Conservation (phyloP, 1,284 basidiomycete genomes). For the Malassezia restricta region DNA sequence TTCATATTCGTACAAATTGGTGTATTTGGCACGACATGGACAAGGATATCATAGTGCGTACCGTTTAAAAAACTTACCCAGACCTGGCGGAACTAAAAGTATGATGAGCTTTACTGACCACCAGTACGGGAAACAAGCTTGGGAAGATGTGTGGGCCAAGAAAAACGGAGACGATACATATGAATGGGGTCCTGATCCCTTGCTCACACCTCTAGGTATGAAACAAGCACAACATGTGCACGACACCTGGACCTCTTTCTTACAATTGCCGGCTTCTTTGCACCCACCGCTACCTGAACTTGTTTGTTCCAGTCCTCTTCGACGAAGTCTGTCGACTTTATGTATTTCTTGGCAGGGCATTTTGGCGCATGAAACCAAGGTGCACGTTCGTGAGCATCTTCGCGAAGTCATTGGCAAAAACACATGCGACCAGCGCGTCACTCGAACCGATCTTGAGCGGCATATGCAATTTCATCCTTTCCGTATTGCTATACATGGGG, state of each 20-base stretch:
- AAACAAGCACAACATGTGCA: background rate
- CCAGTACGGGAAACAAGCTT: conserved; percentile 8
- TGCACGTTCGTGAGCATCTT: conserved; percentile 1
- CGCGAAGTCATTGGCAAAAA: conserved; percentile 7
- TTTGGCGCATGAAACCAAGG: background rate
- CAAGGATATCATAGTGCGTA: conserved; percentile 8
- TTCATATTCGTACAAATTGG: background rate
- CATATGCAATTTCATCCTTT: too few species aligned
- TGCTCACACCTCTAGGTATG: conserved; percentile 2
- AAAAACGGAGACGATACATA: background rate
- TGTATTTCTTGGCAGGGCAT: background rate
- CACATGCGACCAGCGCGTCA: conserved; percentile 5
- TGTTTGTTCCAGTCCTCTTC: background rate
- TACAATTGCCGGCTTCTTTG: background rate
- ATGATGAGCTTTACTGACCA: background rate
- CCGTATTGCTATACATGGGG: too few species aligned
- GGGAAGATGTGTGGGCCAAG: conserved; percentile 1
- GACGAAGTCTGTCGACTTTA: background rate
- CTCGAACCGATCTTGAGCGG: background rate
- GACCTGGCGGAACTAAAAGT: background rate
- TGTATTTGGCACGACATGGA: conserved; percentile 11
- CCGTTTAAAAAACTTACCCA: background rate
- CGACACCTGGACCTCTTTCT: background rate
- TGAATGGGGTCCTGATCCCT: conserved; percentile 4
- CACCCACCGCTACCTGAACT: background rate